Evolutionary conservation across 805 yeast genomes (phyloP).

Genomic region (Wilhelminamyces savonicus): DNA sequence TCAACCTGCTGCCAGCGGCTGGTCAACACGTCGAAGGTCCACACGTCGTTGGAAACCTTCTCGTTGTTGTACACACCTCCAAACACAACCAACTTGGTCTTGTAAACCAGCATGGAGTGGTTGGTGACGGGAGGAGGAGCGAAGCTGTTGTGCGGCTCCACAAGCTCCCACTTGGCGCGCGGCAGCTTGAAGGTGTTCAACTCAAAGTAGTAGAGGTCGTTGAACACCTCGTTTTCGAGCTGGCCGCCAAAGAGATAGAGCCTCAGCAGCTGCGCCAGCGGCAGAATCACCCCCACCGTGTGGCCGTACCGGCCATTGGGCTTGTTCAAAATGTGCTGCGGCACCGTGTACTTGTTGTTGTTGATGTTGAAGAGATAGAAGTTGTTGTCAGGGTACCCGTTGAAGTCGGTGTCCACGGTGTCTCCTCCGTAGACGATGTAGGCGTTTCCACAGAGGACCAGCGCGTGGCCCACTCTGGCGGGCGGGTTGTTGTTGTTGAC

Average conservation of each 20-base stretch:
- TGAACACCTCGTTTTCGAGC: constrained; percentile 73
- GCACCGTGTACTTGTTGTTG: constrained; percentile 38
- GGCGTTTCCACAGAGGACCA: constrained; percentile 89
- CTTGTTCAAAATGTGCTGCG: constrained; percentile 42
- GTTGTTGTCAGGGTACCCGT: constrained; percentile 81
- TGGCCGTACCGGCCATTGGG: constrained; percentile 96
- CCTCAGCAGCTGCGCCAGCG: constrained; percentile 36
- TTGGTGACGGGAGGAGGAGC: constrained; percentile 82
- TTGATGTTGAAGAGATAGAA: constrained; percentile 72
- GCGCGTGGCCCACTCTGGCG: constrained; percentile 94
- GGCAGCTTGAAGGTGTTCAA: constrained; percentile 80
- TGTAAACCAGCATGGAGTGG: constrained; percentile 80
- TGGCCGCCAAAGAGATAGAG: constrained; percentile 94
- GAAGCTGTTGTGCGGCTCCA: constrained; percentile 44
- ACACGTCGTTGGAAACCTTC: constrained; percentile 66
- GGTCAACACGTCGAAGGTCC: constrained; percentile 67
- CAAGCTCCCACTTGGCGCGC: constrained; percentile 75
- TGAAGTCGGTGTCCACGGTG: constrained; percentile 71
- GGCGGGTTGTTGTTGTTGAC: constrained; percentile 81
- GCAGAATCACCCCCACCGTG: constrained; percentile 69
- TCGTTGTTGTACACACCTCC: constrained; percentile 81
- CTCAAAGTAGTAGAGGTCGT: constrained; percentile 83
- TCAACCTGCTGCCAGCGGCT: constrained; percentile 67
- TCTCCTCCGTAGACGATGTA: constrained; percentile 96
- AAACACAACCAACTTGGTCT: constrained; percentile 74